Percentiles rank a stretch among this genome's conserved stretches.
Conservation (phyloP, 192 early-diverging fungal species). For the Umbelopsis sp. region DNA sequence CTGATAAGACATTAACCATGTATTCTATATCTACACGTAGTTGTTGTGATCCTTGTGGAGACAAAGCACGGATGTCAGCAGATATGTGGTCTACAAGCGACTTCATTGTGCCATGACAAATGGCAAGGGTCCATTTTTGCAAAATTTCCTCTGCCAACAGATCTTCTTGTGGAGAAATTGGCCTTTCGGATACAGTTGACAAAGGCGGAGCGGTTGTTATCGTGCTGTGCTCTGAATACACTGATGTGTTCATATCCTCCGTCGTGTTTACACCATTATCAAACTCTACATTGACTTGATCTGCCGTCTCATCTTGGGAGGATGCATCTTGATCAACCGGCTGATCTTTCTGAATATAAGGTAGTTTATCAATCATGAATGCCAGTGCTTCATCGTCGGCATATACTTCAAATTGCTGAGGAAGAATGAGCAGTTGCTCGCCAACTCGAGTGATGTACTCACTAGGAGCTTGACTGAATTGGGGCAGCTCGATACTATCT, state of each 20-base stretch:
- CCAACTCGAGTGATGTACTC: constrained; percentile 71
- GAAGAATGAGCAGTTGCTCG: constrained; percentile 66
- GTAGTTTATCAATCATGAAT: constrained; percentile 47
- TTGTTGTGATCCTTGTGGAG: constrained; percentile 55
- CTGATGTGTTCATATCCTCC: constrained; percentile 17
- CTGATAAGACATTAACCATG: constrained; percentile 49
- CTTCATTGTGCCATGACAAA: constrained; percentile 63
- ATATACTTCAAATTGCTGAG: constrained; percentile 70
- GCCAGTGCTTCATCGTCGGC: constrained; percentile 52
- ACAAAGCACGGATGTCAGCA: constrained; percentile 40
- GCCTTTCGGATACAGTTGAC: not conserved
- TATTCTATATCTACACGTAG: constrained; percentile 67
- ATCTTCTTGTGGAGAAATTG: not conserved
- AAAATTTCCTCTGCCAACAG: constrained; percentile 46
- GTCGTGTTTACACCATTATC: constrained; percentile 16
- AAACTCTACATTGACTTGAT: constrained; percentile 19
- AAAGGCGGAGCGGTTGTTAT: not conserved
- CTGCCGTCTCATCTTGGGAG: not conserved
- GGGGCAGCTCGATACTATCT: constrained; percentile 8
- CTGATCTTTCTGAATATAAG: constrained; percentile 36
- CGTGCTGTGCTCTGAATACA: constrained; percentile 23
- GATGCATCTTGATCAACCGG: not conserved
- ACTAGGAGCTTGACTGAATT: constrained; percentile 66
- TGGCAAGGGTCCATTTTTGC: constrained; percentile 70
- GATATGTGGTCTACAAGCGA: constrained; percentile 39